Conservation (phyloP, 2,329 filamentous ascomycete species). For the Colletotrichum orchidophilum region DNA sequence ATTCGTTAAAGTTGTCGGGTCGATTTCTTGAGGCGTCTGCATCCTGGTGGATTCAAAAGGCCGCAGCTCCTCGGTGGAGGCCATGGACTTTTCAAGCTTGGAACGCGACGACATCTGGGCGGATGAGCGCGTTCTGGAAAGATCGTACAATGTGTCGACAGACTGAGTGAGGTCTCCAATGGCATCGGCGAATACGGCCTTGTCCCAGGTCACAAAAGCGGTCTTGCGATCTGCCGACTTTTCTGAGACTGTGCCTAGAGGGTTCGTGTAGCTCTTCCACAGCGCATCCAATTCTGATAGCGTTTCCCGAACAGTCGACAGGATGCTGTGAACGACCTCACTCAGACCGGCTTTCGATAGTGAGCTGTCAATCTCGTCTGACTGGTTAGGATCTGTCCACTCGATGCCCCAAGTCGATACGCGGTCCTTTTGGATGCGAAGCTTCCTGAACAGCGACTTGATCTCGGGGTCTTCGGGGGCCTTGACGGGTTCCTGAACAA, state of each 20-base stretch:
- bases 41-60: constrained; percentile 69
- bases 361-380: constrained; percentile 76
- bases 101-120: constrained; percentile 46
- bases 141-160: constrained; percentile 82
- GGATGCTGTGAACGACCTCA: constrained; percentile 80
- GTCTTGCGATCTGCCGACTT: constrained; percentile 60
- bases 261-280: constrained; percentile 68
- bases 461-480: constrained; percentile 75
- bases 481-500: constrained; percentile 72
- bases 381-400: constrained; percentile 77
- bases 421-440: constrained; percentile 82
- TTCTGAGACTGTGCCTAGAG: constrained; percentile 50
- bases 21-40: constrained; percentile 68
- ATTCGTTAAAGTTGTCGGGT: constrained; percentile 62
- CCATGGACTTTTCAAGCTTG: constrained; percentile 48
- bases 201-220: constrained; percentile 72
- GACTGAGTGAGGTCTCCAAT: constrained; percentile 79
- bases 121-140: constrained; percentile 72
- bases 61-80: constrained; percentile 55
- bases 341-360: constrained; percentile 78
- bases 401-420: constrained; percentile 83
- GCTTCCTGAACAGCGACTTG: constrained; percentile 76
- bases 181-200: constrained; percentile 78
- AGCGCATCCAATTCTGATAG: constrained; percentile 79
- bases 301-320: constrained; percentile 83